phyloP scores from a whole-genome alignment of 305 asterid species.

The Euphrasia arctica region DNA sequence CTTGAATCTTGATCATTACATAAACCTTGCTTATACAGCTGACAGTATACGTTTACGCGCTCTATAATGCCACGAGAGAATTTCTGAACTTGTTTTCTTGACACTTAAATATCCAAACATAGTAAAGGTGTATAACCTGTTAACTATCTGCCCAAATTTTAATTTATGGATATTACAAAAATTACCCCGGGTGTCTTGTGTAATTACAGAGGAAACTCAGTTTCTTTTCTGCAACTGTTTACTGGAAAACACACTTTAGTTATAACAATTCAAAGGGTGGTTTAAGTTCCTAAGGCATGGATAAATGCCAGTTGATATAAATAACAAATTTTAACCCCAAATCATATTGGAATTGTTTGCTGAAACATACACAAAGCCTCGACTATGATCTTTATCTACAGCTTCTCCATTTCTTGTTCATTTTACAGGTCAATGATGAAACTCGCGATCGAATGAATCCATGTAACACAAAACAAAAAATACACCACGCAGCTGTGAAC shows the following conservation, averaged over 20 bases:
- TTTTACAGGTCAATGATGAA: conserved; percentile 2
- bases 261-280: no score
- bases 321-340: not conserved
- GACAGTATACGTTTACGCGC: not conserved
- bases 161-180: not conserved
- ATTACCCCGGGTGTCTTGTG: not conserved
- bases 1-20: no score
- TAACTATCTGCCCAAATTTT: not conserved
- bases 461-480: no score
- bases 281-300: no score
- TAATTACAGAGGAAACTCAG: no score
- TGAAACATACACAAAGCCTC: not conserved
- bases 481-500: no score
- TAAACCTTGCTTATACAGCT: no score
- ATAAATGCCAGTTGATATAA: no score
- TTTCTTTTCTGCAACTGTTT: no score
- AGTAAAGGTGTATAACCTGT: no score
- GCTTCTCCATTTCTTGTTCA: not conserved
- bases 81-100: not conserved
- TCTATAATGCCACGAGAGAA: not conserved
- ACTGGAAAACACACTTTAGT: no score
- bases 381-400: not conserved
- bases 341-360: not conserved
- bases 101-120: not conserved
- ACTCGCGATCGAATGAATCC: not conserved